Evolutionary conservation across 805 yeast species (phyloP).

Genomic region (Ogataea trehaloabstinens): DNA sequence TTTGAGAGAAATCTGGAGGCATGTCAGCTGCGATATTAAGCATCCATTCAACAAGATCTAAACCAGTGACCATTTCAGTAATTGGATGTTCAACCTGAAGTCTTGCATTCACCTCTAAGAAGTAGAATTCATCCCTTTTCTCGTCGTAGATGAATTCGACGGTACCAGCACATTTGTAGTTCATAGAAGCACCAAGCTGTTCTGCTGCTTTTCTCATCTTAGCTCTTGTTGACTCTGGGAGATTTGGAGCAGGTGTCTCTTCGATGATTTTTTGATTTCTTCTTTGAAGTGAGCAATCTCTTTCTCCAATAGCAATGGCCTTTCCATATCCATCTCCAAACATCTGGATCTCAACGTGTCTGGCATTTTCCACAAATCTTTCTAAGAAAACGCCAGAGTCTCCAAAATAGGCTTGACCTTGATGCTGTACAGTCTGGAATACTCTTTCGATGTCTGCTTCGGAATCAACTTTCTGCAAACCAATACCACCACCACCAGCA

Average conservation of each 20-base stretch:
- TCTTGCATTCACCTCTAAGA: slow-evolving; percentile 94
- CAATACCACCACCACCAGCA: slow-evolving; percentile 99
- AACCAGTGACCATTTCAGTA: slow-evolving; percentile 91
- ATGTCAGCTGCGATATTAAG: slow-evolving; percentile 83
- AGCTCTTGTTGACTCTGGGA: slow-evolving; percentile 74
- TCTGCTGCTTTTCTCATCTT: slow-evolving; percentile 83
- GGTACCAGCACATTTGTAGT: slow-evolving; percentile 96
- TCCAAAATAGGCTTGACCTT: slow-evolving; percentile 89
- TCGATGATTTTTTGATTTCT: slow-evolving; percentile 95
- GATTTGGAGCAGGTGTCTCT: slow-evolving; percentile 96
- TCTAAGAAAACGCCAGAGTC: slow-evolving; percentile 95
- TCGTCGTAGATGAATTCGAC: slow-evolving; percentile 94
- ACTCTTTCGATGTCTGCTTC: slow-evolving; percentile 79
- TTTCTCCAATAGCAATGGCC: slow-evolving; percentile 93
- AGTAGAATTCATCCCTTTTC: slow-evolving; percentile 83
- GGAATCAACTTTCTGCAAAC: slow-evolving; percentile 87
- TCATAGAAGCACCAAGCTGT: slow-evolving; percentile 74
- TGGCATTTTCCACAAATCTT: slow-evolving; percentile 89
- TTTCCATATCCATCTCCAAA: slow-evolving; percentile 94
- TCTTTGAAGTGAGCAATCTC: slow-evolving; percentile 97
- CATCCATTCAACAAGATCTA: slow-evolving; percentile 98
- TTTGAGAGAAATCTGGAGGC: slow-evolving; percentile 72
- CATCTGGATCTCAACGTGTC: slow-evolving; percentile 96
- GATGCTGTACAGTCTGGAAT: slow-evolving; percentile 88
- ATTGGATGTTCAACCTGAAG: slow-evolving; percentile 97